Conservation (phyloP, 2,329 filamentous ascomycete species). For the Xylariaceae sp. region DNA sequence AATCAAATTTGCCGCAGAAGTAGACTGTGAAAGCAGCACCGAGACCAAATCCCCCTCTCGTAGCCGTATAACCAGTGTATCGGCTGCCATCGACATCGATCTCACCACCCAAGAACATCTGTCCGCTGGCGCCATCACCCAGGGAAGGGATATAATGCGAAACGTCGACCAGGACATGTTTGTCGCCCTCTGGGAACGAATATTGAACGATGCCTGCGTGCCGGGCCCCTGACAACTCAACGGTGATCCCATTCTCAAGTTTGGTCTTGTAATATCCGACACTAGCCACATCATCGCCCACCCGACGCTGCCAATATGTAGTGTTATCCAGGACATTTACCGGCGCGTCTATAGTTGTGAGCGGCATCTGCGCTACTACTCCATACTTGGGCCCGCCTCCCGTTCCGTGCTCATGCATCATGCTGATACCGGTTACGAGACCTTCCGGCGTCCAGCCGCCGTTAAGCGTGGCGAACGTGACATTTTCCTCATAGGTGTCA, state of each 20-base stretch:
- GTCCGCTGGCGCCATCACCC: slow-evolving; percentile 32
- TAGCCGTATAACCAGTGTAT: slow-evolving; percentile 44
- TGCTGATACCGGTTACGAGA: slow-evolving; percentile 44
- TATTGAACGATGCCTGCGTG: slow-evolving; percentile 50
- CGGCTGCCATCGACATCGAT: slow-evolving; percentile 35
- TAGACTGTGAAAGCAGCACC: slow-evolving; percentile 40
- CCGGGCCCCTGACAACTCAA: slow-evolving; percentile 44
- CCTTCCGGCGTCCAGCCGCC: slow-evolving; percentile 38
- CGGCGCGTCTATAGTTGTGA: slow-evolving; percentile 35
- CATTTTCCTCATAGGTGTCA: slow-evolving; percentile 29
- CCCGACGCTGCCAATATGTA: slow-evolving; percentile 41
- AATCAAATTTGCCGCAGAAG: slow-evolving; percentile 41
- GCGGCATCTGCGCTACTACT: slow-evolving; percentile 45
- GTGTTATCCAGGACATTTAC: slow-evolving; percentile 44
- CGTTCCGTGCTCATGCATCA: slow-evolving; percentile 52
- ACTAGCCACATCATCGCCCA: slow-evolving; percentile 37
- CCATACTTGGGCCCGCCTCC: slow-evolving; percentile 56
- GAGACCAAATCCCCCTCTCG: slow-evolving; percentile 37
- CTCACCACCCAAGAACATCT: slow-evolving; percentile 39
- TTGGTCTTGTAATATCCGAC: slow-evolving; percentile 51
- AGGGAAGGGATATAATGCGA: slow-evolving; percentile 43
- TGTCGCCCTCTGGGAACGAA: slow-evolving; percentile 37
- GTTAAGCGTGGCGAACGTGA: slow-evolving; percentile 24
- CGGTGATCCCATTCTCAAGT: slow-evolving; percentile 43
- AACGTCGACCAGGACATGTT: slow-evolving; percentile 42